Evolutionary conservation across 2,329 filamentous ascomycete species (phyloP).

Genomic region (Myriangium duriaei): DNA sequence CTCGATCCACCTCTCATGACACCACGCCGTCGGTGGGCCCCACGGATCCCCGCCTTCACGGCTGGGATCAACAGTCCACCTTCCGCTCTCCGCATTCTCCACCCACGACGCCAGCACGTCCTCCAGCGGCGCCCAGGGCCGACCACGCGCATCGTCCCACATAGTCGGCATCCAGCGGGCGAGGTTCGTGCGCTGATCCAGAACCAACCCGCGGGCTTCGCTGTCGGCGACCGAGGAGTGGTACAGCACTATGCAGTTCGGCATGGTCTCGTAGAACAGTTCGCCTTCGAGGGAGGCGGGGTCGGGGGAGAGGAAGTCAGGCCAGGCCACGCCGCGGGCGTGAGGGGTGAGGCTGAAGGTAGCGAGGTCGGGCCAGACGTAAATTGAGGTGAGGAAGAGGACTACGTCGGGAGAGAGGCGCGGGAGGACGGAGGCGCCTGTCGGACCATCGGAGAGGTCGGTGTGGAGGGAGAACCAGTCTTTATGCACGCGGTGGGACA

Average conservation of each 20-base stretch:
- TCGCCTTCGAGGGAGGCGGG: background rate
- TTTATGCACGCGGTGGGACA: background rate
- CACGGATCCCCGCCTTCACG: background rate
- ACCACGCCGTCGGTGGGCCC: background rate
- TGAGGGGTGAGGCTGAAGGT: constrained; percentile 3
- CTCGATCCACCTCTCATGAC: constrained; percentile 3
- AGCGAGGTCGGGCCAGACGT: constrained; percentile 7
- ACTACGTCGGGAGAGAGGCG: background rate
- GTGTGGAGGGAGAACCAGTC: constrained; percentile 6
- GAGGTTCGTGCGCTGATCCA: constrained; percentile 6
- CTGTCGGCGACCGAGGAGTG: background rate
- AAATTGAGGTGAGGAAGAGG: constrained; percentile 4
- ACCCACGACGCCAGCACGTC: background rate
- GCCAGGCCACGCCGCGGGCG: background rate
- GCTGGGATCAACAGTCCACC: constrained; percentile 1
- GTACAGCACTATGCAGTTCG: constrained; percentile 7
- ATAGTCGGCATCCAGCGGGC: background rate
- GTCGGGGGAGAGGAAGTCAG: background rate
- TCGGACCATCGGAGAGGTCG: background rate
- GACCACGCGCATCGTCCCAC: background rate
- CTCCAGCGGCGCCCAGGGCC: constrained; percentile 3
- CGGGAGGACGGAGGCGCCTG: background rate
- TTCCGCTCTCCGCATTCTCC: constrained; percentile 1
- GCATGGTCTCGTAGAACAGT: constrained; percentile 7
- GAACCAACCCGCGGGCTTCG: constrained; percentile 6